A percentile compares a stretch with the other conserved stretches of the same genome.
Conservation (phyloP, 2,329 filamentous ascomycete genomes). For the Plectosphaerella sp. region DNA sequence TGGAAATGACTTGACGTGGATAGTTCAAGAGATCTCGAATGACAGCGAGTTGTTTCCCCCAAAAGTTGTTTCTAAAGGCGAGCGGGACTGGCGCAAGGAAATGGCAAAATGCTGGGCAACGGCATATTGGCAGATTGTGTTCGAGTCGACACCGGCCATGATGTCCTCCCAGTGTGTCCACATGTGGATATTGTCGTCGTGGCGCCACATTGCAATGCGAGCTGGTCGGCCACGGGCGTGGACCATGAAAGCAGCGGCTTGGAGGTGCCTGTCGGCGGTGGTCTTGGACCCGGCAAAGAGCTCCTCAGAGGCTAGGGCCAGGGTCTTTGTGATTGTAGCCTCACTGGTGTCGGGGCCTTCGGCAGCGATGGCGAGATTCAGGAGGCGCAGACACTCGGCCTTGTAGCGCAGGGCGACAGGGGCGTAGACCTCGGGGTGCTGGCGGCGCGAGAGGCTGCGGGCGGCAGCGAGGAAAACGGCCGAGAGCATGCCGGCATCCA, state of each 20-base stretch:
- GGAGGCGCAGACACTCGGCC: conserved; percentile 8
- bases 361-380: conserved; percentile 4
- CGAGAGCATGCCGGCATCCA: conserved; percentile 15
- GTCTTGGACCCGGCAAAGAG: neutral
- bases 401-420: conserved; percentile 9
- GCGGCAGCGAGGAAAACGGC: conserved; percentile 13
- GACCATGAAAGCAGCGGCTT: conserved; percentile 1
- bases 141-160: neutral
- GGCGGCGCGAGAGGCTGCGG: conserved; percentile 8
- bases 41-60: no score
- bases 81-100: neutral
- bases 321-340: conserved; percentile 14
- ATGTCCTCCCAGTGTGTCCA: conserved; percentile 2
- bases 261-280: conserved; percentile 2
- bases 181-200: conserved; percentile 1
- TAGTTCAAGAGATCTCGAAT: no score
- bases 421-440: conserved; percentile 6
- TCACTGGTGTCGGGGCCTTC: conserved; percentile 10
- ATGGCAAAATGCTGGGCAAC: neutral
- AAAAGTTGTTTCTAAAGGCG: no score
- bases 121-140: neutral
- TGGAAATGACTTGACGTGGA: no score
- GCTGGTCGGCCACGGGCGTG: neutral
- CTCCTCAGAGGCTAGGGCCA: conserved; percentile 12
- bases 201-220: neutral